phyloP scores from a whole-genome alignment of 2,329 filamentous ascomycete species.

The Cucurbitaria berberidis region DNA sequence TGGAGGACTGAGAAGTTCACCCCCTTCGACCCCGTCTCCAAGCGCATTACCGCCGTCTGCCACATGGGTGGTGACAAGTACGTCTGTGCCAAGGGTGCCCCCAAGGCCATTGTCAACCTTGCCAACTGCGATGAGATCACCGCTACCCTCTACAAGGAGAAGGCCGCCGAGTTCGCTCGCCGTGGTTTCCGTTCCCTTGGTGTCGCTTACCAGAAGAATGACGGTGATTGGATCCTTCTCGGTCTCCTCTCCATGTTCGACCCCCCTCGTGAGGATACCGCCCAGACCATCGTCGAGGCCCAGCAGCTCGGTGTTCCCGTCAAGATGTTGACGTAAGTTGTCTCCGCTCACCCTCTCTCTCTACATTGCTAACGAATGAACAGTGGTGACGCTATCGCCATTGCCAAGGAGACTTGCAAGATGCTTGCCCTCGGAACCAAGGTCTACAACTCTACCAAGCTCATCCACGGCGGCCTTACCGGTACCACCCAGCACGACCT shows the following conservation, averaged over 20 bases:
- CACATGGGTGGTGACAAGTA: conserved; percentile 73
- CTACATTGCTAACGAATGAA: conserved; percentile 2
- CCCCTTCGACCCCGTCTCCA: conserved; percentile 79
- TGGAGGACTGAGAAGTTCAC: conserved; percentile 81
- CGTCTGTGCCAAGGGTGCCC: conserved; percentile 77
- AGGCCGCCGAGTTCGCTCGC: conserved; percentile 76
- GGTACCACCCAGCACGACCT: conserved; percentile 77
- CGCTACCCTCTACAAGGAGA: conserved; percentile 71
- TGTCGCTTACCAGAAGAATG: conserved; percentile 79
- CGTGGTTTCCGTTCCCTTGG: conserved; percentile 82
- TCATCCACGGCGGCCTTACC: conserved; percentile 76
- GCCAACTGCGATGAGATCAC: conserved; percentile 71
- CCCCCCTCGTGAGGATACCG: conserved; percentile 78
- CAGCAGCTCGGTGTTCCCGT: conserved; percentile 77
- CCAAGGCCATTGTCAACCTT: conserved; percentile 75
- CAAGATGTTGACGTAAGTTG: conserved; percentile 72
- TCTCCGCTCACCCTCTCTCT: neutral
- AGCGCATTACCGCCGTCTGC: conserved; percentile 76
- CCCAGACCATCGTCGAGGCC: conserved; percentile 77
- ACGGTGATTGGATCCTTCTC: conserved; percentile 74
- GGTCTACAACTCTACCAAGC: conserved; percentile 80
- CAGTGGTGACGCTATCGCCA: conserved; percentile 75
- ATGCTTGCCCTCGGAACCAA: conserved; percentile 80
- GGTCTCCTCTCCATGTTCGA: conserved; percentile 83
- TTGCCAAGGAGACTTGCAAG: conserved; percentile 82